Evolutionary conservation across 2,329 filamentous ascomycete species (phyloP).

Genomic region (Shiraia bambusicola): DNA sequence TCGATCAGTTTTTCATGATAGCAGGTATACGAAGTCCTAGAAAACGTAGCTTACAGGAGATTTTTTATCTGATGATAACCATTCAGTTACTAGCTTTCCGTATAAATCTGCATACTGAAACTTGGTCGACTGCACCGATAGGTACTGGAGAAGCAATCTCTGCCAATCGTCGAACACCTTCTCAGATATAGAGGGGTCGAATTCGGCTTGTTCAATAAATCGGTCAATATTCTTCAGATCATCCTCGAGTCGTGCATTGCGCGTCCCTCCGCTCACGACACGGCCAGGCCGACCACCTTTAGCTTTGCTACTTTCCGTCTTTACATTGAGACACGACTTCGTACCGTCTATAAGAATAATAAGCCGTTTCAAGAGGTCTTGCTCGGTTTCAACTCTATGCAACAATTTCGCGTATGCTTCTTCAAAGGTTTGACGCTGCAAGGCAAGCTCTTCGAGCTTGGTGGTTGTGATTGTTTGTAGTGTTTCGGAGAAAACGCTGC

Average conservation of each 20-base stretch:
- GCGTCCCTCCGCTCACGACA: conserved; percentile 21
- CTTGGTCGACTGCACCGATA: conserved; percentile 40
- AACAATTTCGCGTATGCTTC: conserved; percentile 27
- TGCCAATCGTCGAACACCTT: conserved; percentile 39
- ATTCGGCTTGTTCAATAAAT: conserved; percentile 40
- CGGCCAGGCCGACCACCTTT: conserved; percentile 12
- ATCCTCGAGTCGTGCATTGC: conserved; percentile 26
- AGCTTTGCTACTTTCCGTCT: conserved; percentile 13
- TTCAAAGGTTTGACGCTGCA: conserved; percentile 37
- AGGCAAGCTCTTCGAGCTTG: conserved; percentile 41
- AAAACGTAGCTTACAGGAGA: background rate
- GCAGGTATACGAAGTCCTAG: no score
- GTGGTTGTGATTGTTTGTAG: conserved; percentile 41
- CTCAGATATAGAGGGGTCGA: conserved; percentile 40
- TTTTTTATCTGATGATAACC: conserved; percentile 34
- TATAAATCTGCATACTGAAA: conserved; percentile 40
- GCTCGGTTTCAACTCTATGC: conserved; percentile 10
- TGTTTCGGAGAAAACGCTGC: conserved; percentile 39
- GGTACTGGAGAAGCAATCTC: conserved; percentile 29
- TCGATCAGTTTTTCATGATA: no score
- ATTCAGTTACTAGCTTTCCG: conserved; percentile 40
- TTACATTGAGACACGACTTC: conserved; percentile 32
- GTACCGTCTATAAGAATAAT: conserved; percentile 28
- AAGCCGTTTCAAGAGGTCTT: conserved; percentile 28
- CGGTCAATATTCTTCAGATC: conserved; percentile 37